phyloP scores from a whole-genome alignment of 371 early-diverging fungal species.

The Zopfochytrium polystomum region DNA sequence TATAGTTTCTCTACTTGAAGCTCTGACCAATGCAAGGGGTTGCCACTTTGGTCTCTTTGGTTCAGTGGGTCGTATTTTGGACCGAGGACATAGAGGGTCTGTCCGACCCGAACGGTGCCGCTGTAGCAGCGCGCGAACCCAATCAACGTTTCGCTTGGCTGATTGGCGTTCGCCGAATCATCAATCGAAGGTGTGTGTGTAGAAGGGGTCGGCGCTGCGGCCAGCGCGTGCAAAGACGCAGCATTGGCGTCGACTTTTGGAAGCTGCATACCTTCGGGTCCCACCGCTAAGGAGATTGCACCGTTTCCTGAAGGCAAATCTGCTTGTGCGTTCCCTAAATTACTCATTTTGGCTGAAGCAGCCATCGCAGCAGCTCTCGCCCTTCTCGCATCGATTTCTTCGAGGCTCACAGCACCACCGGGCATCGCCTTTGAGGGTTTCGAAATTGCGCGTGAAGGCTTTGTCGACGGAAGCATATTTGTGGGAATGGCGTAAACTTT shows the following conservation, averaged over 20 bases:
- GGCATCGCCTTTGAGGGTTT: slow-evolving; percentile 20
- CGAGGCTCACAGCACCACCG: slow-evolving; percentile 66
- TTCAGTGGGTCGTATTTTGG: slow-evolving; percentile 74
- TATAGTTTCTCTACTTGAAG: slow-evolving; percentile 75
- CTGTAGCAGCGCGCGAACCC: slow-evolving; percentile 93
- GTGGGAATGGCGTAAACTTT: slow-evolving; percentile 88
- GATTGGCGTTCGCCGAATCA: slow-evolving; percentile 28
- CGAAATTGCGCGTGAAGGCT: slow-evolving; percentile 5
- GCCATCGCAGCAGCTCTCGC: slow-evolving; percentile 16
- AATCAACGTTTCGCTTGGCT: slow-evolving; percentile 56
- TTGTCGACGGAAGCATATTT: slow-evolving; percentile 65
- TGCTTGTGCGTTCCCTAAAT: not conserved
- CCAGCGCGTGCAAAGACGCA: not conserved
- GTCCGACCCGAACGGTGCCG: slow-evolving; percentile 83
- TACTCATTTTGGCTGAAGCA: slow-evolving; percentile 5
- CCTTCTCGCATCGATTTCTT: slow-evolving; percentile 85
- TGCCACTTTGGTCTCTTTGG: not conserved
- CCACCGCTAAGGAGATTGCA: not conserved
- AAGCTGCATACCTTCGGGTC: slow-evolving; percentile 5
- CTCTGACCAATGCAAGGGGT: slow-evolving; percentile 50
- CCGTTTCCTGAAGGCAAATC: slow-evolving; percentile 34
- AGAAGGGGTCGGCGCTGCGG: slow-evolving; percentile 4
- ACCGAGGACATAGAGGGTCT: slow-evolving; percentile 81
- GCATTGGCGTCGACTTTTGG: no score
- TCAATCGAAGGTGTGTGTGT: slow-evolving; percentile 18